Conservation (phyloP, 441 rosid genomes). For the Populus trichocarpa region DNA sequence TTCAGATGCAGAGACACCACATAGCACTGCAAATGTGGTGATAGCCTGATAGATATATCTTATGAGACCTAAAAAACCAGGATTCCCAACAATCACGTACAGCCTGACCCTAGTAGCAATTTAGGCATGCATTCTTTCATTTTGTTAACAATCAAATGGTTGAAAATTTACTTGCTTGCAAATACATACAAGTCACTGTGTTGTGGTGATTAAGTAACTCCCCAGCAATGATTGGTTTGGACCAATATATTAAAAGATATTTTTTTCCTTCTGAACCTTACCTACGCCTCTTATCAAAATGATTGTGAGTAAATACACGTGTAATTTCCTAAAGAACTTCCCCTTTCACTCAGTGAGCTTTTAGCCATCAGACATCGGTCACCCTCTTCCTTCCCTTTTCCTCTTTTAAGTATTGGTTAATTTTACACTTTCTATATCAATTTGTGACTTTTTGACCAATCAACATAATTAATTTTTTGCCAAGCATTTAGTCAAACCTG, state of each 20-base stretch:
- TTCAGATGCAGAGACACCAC: neutral
- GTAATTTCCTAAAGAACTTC: neutral
- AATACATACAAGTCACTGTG: neutral
- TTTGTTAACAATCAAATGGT: neutral
- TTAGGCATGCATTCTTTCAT: neutral
- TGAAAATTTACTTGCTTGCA: neutral
- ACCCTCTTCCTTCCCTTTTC: neutral
- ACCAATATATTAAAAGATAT: neutral
- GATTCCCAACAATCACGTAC: neutral
- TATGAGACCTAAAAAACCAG: neutral
- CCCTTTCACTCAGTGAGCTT: neutral
- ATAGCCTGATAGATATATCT: neutral
- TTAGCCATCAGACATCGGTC: no score
- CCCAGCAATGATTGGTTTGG: neutral
- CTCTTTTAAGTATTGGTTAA: neutral
- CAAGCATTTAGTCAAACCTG: neutral
- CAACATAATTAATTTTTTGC: neutral
- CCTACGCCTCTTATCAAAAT: neutral
- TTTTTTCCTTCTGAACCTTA: neutral
- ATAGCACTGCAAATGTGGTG: neutral
- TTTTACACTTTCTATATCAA: neutral
- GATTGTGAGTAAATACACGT: neutral
- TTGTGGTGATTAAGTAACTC: neutral
- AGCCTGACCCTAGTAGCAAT: neutral
- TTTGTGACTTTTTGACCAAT: neutral